phyloP scores from a whole-genome alignment of 2,329 filamentous ascomycete genomes.

The Fusarium odoratissimum region DNA sequence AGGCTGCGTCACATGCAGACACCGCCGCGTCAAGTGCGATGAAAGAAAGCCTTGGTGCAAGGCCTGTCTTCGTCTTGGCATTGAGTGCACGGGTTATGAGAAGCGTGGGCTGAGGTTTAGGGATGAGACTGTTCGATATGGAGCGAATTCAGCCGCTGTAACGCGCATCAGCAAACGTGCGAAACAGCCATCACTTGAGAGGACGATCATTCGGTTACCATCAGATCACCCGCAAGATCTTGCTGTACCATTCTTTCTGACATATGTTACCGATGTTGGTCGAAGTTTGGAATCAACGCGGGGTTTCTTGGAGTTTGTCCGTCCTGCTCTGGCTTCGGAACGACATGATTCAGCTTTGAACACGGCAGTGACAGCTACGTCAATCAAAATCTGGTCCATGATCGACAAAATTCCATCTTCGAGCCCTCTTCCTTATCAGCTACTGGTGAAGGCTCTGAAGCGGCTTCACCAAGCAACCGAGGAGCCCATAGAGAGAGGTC shows the following conservation, averaged over 20 bases:
- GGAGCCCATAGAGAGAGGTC: background rate
- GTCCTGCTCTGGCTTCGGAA: background rate
- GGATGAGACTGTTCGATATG: conserved; percentile 10
- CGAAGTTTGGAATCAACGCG: conserved; percentile 23
- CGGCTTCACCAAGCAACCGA: conserved; percentile 3
- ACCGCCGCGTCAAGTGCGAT: conserved; percentile 33
- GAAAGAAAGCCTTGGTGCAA: conserved; percentile 24
- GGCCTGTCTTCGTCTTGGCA: conserved; percentile 16
- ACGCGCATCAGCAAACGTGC: background rate
- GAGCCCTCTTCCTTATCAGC: background rate
- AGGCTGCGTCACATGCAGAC: conserved; percentile 32
- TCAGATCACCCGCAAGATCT: conserved; percentile 2
- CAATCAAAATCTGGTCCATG: conserved; percentile 15
- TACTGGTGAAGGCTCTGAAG: conserved; percentile 2
- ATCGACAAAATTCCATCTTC: background rate
- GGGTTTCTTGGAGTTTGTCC: conserved; percentile 31
- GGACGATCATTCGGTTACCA: background rate
- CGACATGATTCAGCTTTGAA: conserved; percentile 7
- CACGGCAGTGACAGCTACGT: conserved; percentile 1
- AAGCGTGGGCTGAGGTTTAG: conserved; percentile 10
- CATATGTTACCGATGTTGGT: conserved; percentile 24
- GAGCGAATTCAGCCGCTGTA: too few species aligned
- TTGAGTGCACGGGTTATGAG: conserved; percentile 26
- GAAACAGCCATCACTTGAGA: background rate
- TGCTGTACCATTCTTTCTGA: conserved; percentile 26